Base-by-base conservation (phyloP, 169 alveolate genomes). In the Eimeria brunetti region DNA sequence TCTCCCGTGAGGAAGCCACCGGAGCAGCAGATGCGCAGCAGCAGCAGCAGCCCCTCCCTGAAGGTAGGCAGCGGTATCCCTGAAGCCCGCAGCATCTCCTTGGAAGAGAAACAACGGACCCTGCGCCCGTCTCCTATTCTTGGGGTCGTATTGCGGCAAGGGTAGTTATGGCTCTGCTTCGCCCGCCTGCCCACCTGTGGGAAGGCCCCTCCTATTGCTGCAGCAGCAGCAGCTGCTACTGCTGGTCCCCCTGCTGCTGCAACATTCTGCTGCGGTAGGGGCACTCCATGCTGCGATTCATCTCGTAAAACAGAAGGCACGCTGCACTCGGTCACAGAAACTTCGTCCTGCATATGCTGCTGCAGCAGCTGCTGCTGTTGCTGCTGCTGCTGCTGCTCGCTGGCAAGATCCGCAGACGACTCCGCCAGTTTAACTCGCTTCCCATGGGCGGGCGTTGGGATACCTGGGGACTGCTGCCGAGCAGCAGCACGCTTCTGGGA, bases 11-110 rank as follows among this genome's bases (percentile, higher is more conserved):
- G 88, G 58, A 92, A 92, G 64, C 96, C 88, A 14, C 93, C 92
- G 51, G 80, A 85, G 62, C 75, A 81, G 78, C 80, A 60, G 67
- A 75, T 51, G 30, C 93, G 86, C 36, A 88, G 91, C 88, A 92
- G 86, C 75, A 91, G 80, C 62, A 86, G 75, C 64, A 95, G 56
- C 6, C 93, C 96, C 64, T 88, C 94, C 56, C 86, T 41, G 56
- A 95, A 73, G 27, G 94, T 80, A 2, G 96, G 95, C 62, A 75
- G 75, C 58, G 94, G 94, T 67, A 81, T 75, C 44, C 76, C 94
- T n/a, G 95, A 88, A 20, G 96, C 96, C 49, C 91, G 51, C 90
- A 95, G 89, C 91, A 95, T 75, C 67, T 95, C 96, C 76, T 95
- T 95, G 16, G 88, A 81, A 9, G 96, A 88, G 95, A 95, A 95